phyloP scores from a whole-genome alignment of 1,284 basidiomycete genomes.

The Ceratobasidium theobromae region DNA sequence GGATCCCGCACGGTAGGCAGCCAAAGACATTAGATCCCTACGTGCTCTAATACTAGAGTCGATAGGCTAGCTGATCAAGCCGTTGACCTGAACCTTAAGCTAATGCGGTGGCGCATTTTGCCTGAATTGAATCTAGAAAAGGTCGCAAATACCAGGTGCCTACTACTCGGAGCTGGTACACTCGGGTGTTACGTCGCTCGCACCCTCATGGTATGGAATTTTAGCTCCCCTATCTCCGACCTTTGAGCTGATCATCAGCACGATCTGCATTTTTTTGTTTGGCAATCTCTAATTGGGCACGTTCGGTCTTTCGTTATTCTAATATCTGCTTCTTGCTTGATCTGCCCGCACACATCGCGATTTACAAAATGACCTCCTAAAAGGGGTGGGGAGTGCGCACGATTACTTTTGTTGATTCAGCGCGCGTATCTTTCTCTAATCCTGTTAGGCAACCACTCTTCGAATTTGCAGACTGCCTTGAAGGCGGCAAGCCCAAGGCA shows the following conservation, averaged over 20 bases:
- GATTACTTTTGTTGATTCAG: slow-evolving; percentile 91
- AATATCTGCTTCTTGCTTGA: too few relatives aligned
- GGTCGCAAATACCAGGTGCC: slow-evolving; percentile 75
- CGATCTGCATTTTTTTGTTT: too few relatives aligned
- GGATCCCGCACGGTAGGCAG: slow-evolving; percentile 74
- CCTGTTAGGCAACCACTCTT: slow-evolving; percentile 96
- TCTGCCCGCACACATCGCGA: not conserved
- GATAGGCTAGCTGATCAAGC: slow-evolving; percentile 88
- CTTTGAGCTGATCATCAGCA: not conserved
- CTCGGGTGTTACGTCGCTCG: slow-evolving; percentile 95
- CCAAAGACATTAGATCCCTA: not conserved
- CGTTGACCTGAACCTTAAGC: slow-evolving; percentile 93
- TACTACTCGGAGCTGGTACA: slow-evolving; percentile 93
- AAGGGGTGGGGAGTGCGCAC: slow-evolving; percentile 94
- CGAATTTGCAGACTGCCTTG: slow-evolving; percentile 90
- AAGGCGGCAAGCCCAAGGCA: slow-evolving; percentile 92
- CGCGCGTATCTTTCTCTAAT: slow-evolving; percentile 92
- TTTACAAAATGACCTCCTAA: not conserved
- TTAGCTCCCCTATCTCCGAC: not conserved
- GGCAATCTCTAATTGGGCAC: too few relatives aligned
- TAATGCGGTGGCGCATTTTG: slow-evolving; percentile 97
- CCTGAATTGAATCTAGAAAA: slow-evolving; percentile 87
- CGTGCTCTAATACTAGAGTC: not conserved
- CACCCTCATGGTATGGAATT: slow-evolving; percentile 70
- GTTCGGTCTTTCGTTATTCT: too few relatives aligned